These are phyloP conservation scores for Sclerotinia nivalis DNA, from an alignment of 2,329 filamentous ascomycete species.

Conservation along the genomic window DNA sequence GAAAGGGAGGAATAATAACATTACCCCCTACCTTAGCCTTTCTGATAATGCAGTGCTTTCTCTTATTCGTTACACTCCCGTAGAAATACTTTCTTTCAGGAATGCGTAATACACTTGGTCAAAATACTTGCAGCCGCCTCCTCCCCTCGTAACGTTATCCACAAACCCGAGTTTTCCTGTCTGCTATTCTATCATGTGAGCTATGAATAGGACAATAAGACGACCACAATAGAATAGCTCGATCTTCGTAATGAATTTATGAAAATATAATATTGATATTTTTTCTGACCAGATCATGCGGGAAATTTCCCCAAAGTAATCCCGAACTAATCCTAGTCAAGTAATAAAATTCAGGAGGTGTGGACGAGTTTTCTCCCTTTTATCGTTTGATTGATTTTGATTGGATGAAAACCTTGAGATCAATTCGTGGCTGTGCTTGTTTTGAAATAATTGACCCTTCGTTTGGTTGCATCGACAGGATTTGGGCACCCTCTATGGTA, in stretches of 20 bases:
- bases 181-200: conserved; percentile 6
- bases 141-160: not conserved
- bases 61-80: not conserved
- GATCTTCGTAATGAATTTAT: not conserved
- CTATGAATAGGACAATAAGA: conserved; percentile 18
- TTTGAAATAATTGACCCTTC: conserved; percentile 15
- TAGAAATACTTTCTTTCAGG: not conserved
- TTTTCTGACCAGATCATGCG: conserved; percentile 22
- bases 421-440: conserved; percentile 21
- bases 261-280: not conserved
- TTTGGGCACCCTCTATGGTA: not conserved
- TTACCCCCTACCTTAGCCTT: conserved; percentile 12
- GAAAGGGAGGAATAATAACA: conserved; percentile 8
- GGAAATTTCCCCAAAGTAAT: conserved; percentile 17
- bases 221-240: not conserved
- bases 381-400: not conserved
- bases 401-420: conserved; percentile 10
- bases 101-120: conserved; percentile 7
- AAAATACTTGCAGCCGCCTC: conserved; percentile 7
- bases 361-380: not conserved
- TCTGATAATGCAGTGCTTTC: conserved; percentile 9
- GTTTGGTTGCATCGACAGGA: conserved; percentile 2
- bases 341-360: conserved; percentile 13
- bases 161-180: not conserved
- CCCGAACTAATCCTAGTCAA: conserved; percentile 17